Evolutionary conservation across 2,329 filamentous ascomycete genomes (phyloP).

Genomic region (Tympanopsis confertula): DNA sequence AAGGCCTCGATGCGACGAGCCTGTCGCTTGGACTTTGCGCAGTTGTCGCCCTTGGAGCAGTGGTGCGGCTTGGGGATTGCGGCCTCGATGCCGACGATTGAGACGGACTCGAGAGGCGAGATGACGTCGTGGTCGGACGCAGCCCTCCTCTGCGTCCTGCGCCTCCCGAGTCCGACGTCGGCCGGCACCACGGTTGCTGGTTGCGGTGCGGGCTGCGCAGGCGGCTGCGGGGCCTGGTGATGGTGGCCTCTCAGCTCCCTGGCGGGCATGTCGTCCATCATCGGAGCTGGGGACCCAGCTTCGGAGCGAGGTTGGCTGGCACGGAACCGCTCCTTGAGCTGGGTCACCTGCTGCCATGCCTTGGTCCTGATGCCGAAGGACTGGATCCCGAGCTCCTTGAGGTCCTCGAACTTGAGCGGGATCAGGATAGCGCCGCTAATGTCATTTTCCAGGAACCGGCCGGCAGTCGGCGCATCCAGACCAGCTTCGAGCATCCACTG

Average conservation of each 20-base stretch:
- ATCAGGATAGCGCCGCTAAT: conserved; percentile 80
- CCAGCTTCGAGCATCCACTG: conserved; percentile 79
- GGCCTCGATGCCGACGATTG: conserved; percentile 86
- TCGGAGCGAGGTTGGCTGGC: too few relatives aligned
- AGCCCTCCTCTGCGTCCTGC: not conserved
- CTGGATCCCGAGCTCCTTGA: conserved; percentile 68
- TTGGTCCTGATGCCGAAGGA: conserved; percentile 73
- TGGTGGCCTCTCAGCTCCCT: conserved; percentile 23
- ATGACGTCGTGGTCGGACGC: conserved; percentile 49
- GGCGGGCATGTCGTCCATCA: conserved; percentile 16
- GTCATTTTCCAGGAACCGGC: conserved; percentile 83
- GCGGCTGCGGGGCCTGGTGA: conserved; percentile 23
- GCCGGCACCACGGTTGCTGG: too few relatives aligned
- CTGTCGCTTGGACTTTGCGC: conserved; percentile 70
- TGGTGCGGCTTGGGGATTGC: conserved; percentile 72
- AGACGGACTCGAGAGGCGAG: conserved; percentile 72
- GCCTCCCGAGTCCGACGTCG: not conserved
- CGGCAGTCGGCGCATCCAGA: conserved; percentile 64
- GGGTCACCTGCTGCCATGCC: conserved; percentile 69
- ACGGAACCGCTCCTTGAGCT: conserved; percentile 45
- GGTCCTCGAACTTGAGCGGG: conserved; percentile 81
- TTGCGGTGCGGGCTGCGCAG: conserved; percentile 15
- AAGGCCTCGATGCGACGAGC: conserved; percentile 67
- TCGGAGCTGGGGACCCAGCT: not conserved
- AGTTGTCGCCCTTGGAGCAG: conserved; percentile 79